phyloP scores from a whole-genome alignment of 768 basidiomycete species.

The Trametes punicea region DNA sequence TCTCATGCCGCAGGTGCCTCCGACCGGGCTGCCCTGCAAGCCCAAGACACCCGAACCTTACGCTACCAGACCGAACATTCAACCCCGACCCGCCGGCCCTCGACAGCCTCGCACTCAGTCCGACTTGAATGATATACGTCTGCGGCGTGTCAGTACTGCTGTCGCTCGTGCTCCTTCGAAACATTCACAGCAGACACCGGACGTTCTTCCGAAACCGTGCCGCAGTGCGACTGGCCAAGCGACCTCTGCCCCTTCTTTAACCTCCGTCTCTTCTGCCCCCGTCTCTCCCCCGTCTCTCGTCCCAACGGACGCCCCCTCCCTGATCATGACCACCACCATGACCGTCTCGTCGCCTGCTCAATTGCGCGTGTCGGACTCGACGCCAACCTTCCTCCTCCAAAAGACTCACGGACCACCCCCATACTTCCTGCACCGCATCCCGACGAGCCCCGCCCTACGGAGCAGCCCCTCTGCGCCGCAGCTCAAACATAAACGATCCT shows the following conservation, averaged over 20 bases:
- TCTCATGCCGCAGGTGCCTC: conserved; percentile 5
- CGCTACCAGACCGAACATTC: conserved; percentile 1
- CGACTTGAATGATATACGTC: conserved; percentile 12
- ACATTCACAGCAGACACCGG: conserved; percentile 14
- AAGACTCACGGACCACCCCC: conserved; percentile 2
- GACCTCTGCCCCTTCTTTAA: conserved; percentile 8
- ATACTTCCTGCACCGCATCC: conserved; percentile 8
- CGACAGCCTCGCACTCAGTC: conserved; percentile 9
- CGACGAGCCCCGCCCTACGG: background rate
- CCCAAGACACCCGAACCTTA: background rate
- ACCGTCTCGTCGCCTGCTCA: background rate
- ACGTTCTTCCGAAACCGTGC: conserved; percentile 7
- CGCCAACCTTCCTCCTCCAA: conserved; percentile 9
- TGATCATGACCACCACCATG: conserved; percentile 17
- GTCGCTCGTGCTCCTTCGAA: conserved; percentile 11
- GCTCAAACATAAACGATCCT: background rate
- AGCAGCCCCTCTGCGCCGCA: background rate
- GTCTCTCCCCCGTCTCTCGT: background rate
- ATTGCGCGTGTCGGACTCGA: conserved; percentile 2
- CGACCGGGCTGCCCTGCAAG: conserved; percentile 4
- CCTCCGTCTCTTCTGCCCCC: conserved; percentile 2
- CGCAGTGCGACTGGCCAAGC: conserved; percentile 6
- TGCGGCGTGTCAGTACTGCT: conserved; percentile 15
- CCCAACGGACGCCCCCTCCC: background rate
- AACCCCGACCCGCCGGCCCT: conserved; percentile 1